These are phyloP conservation scores for Salix koriyanagi DNA, from an alignment of 345 rosid genomes.

Conservation along the genomic window DNA sequence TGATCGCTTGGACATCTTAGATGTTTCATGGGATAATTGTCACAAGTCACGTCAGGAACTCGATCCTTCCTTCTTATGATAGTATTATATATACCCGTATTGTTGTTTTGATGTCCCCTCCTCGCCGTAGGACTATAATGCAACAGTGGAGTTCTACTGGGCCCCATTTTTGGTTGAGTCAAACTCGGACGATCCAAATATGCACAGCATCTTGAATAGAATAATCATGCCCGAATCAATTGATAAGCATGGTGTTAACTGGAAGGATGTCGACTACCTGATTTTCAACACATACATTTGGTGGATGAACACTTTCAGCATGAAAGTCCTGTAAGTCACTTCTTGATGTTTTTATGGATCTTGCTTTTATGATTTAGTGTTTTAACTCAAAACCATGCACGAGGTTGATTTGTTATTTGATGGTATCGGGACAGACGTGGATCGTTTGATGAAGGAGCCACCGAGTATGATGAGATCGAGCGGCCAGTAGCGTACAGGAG, in stretches of 20 bases:
- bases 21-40: no score
- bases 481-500: slow-evolving; percentile 60
- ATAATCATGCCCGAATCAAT: slow-evolving; percentile 74
- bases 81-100: background rate
- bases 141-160: slow-evolving; percentile 85
- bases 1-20: no score
- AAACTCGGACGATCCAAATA: slow-evolving; percentile 76
- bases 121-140: slow-evolving; percentile 63
- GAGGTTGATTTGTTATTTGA: background rate
- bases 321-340: slow-evolving; percentile 66
- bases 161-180: slow-evolving; percentile 91
- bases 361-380: background rate
- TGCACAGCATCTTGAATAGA: slow-evolving; percentile 65
- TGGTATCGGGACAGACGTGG: slow-evolving; percentile 60
- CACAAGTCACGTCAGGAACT: background rate
- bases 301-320: slow-evolving; percentile 74
- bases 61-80: background rate
- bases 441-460: slow-evolving; percentile 73
- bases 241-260: slow-evolving; percentile 69
- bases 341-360: background rate
- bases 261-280: slow-evolving; percentile 72
- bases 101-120: background rate
- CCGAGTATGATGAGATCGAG: slow-evolving; percentile 61
- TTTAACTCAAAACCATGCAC: background rate
- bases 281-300: slow-evolving; percentile 84